Evolutionary conservation across 352 stramenopile species (phyloP), one percentile per base, ranked within the genome.

Genomic region (Phytopythium sindhum): DNA sequence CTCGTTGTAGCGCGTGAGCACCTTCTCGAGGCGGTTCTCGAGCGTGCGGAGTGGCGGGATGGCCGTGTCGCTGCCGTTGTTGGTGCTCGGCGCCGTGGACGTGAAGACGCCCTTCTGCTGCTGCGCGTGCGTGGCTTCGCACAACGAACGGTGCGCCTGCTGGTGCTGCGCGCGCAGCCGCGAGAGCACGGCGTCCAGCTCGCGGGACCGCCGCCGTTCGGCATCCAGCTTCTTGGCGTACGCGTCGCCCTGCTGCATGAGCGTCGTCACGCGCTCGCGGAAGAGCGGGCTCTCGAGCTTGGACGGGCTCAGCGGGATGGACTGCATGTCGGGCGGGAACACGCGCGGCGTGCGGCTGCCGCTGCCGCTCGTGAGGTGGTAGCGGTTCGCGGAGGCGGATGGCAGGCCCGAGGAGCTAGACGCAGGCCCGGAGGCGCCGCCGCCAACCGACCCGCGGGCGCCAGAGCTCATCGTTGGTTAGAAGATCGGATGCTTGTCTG

Each of bases 1-100:
- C 69, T 95, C 82, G 62, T 95, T 93, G 75, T 89, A 90, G 12
- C 83, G 79, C 14, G 84, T 92, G n/a, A 95, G 70, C 47, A 93
- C 81, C 47, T 95, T 91, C 60, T 95, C 84, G 12, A 95, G 69
- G 10, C 81, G 84, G 58, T 93, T 95, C 60, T 95, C 86, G 6
- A 95, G 70, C n/a, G 75, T 90, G 47, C 80, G 77, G 29, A 93
- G 75, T 11, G 80, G 81, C 61, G 85, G 89, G 61, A 86, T 68
- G 21, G 86, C 82, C 7, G 64, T 73, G 28, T 80, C 87, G 14
- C 52, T 45, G 52, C 52, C 31, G 11, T 12, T 44, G 29, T 6
- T 26, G 31, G 14, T 14, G 9, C 19, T 23, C 0, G 29, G 21
- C 4, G 52, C 52, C 19, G 52, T 17, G 35, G 31, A 39, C 14